phyloP scores from a whole-genome alignment of 2,329 filamentous ascomycete species.

The Pseudocercospora musae region DNA sequence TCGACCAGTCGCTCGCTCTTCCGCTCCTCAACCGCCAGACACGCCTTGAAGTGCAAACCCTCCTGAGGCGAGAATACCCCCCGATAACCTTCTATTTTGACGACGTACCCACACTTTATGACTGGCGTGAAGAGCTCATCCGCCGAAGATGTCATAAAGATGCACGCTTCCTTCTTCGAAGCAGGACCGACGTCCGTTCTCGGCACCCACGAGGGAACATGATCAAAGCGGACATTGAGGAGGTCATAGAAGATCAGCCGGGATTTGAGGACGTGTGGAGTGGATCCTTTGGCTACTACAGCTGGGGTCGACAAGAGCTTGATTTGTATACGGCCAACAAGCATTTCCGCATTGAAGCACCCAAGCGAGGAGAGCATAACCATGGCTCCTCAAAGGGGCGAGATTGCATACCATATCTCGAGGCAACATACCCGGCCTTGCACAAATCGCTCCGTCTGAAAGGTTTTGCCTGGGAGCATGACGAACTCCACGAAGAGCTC shows the following conservation, averaged over 20 bases:
- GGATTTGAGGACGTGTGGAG: background rate
- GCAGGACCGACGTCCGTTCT: background rate
- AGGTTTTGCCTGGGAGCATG: background rate
- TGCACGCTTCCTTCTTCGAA: background rate
- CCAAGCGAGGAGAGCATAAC: background rate
- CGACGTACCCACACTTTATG: background rate
- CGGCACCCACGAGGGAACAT: background rate
- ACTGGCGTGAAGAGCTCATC: background rate
- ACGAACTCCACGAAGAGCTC: background rate
- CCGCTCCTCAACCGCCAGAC: background rate
- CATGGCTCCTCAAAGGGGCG: background rate
- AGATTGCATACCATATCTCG: background rate
- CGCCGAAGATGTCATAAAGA: background rate
- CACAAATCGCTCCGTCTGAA: background rate
- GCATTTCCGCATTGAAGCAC: background rate
- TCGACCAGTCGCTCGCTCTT: background rate
- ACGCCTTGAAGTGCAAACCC: background rate
- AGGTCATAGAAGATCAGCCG: background rate
- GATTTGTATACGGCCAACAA: background rate
- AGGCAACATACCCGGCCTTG: background rate
- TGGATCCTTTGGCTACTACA: background rate
- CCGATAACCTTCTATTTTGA: background rate
- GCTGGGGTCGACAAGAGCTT: background rate
- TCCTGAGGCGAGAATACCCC: background rate
- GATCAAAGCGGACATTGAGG: background rate